These are phyloP conservation scores for Cephaloascus albidus DNA, from an alignment of 805 yeast genomes.

Conservation along the genomic window DNA sequence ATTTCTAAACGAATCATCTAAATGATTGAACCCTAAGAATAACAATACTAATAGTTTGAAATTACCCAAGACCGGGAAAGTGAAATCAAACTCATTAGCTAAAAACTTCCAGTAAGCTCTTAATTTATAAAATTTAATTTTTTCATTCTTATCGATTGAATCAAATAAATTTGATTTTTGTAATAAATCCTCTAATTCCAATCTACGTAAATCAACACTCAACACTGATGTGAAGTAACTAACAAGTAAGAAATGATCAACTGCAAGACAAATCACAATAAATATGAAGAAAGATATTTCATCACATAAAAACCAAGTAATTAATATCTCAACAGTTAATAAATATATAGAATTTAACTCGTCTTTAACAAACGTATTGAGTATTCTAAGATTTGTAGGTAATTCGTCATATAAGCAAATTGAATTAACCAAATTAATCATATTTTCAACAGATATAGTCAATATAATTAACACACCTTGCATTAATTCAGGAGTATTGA, in stretches of 20 bases:
- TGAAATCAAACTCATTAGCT: not conserved
- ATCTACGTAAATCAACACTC: constrained; percentile 55
- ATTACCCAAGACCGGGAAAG: not conserved
- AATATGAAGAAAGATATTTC: constrained; percentile 29
- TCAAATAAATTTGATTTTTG: constrained; percentile 2
- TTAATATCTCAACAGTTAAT: too few species aligned
- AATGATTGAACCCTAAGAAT: not conserved
- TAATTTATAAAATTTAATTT: too few species aligned
- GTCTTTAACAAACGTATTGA: not conserved
- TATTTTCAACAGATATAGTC: constrained; percentile 24
- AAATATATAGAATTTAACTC: not conserved
- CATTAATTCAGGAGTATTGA: constrained; percentile 5
- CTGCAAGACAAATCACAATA: constrained; percentile 34
- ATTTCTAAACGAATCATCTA: too few species aligned
- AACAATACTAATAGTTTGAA: too few species aligned
- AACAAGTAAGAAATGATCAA: constrained; percentile 53
- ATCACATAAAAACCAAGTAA: not conserved
- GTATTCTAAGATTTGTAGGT: constrained; percentile 9
- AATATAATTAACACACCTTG: too few species aligned
- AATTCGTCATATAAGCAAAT: constrained; percentile 31
- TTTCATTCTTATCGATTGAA: not conserved
- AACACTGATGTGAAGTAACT: constrained; percentile 60
- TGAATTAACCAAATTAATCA: constrained; percentile 32
- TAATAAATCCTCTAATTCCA: constrained; percentile 50
- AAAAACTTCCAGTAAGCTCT: not conserved